These are phyloP conservation scores for Exobasidium cylindrosporum DNA, from an alignment of 1,284 basidiomycete species.

Conservation along the genomic window DNA sequence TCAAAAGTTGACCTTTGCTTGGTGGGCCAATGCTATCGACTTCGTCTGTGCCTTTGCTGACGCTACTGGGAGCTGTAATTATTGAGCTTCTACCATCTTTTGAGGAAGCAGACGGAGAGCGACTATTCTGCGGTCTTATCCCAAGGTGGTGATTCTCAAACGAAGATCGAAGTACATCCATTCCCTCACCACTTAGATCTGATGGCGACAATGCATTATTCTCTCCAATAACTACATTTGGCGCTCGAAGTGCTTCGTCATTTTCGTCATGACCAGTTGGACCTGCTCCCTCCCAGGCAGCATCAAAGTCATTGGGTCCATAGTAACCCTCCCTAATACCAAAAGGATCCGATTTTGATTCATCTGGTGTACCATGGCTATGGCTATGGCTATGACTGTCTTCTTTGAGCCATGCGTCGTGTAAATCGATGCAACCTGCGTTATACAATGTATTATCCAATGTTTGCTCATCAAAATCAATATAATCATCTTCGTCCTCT, in stretches of 20 bases:
- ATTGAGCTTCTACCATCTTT: conserved; percentile 7
- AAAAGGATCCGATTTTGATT: background rate
- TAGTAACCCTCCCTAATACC: background rate
- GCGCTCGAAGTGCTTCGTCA: conserved; percentile 16
- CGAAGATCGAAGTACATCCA: conserved; percentile 2
- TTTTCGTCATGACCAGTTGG: conserved; percentile 16
- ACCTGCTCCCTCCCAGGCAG: conserved; percentile 12
- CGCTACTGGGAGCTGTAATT: conserved; percentile 17
- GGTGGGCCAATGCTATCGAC: too few relatives aligned
- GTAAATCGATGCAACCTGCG: conserved; percentile 40
- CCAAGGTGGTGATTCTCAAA: conserved; percentile 12
- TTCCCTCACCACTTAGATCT: background rate
- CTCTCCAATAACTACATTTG: conserved; percentile 18
- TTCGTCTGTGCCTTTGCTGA: background rate
- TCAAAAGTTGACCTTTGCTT: conserved; percentile 24
- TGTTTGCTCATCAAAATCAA: conserved; percentile 31
- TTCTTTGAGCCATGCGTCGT: conserved; percentile 34
- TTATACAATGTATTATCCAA: conserved; percentile 48
- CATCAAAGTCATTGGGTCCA: conserved; percentile 9
- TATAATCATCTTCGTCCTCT: conserved; percentile 24
- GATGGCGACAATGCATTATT: background rate
- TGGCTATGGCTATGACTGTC: conserved; percentile 3
- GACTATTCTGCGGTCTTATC: conserved; percentile 21
- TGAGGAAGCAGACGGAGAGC: conserved; percentile 29
- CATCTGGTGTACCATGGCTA: background rate